phyloP scores from a whole-genome alignment of 768 basidiomycete genomes.

The Suillus americanus region DNA sequence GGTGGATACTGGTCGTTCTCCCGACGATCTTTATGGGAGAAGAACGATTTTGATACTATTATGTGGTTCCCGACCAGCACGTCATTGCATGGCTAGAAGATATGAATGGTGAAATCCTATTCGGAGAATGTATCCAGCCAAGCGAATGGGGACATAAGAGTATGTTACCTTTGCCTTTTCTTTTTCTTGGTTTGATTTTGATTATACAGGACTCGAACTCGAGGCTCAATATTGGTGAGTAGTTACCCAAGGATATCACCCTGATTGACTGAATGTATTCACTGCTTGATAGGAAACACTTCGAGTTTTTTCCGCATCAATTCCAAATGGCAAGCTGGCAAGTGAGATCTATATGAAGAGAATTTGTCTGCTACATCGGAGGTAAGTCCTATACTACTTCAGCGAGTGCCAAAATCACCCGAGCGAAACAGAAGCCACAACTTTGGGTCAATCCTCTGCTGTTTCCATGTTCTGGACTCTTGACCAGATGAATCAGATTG shows the following conservation, averaged over 20 bases:
- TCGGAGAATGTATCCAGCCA: not conserved
- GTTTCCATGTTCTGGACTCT: slow-evolving; percentile 1
- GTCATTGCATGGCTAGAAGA: not conserved
- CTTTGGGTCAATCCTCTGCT: not conserved
- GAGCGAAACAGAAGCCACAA: not conserved
- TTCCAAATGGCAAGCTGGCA: not conserved
- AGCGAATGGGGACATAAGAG: not conserved
- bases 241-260: not conserved
- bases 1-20: not conserved
- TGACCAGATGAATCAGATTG: not conserved
- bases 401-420: not conserved
- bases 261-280: not conserved
- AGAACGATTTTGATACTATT: not conserved
- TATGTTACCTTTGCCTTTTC: not conserved
- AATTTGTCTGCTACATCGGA: not conserved
- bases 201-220: not conserved
- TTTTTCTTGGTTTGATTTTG: not conserved
- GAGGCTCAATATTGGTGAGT: not conserved
- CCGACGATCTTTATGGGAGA: not conserved
- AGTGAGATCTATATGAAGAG: not conserved
- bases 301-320: not conserved
- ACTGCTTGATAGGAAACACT: not conserved
- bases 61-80: not conserved
- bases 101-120: not conserved
- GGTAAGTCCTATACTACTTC: not conserved